Conservation (phyloP, 257 asterid genomes). For the Leptodermis oblonga region DNA sequence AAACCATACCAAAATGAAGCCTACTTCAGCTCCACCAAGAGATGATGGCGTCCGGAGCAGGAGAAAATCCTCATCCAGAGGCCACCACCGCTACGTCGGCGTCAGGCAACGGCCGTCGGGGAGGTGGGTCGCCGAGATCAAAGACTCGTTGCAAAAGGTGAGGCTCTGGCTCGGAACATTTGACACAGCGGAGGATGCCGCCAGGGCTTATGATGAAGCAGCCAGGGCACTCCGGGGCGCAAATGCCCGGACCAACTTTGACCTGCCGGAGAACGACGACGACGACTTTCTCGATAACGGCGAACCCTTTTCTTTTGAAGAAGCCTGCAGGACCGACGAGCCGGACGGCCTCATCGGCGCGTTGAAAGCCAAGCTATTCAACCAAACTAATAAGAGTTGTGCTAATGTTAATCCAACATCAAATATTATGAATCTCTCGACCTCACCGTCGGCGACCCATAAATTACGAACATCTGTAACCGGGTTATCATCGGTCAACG, state of each 20-base stretch:
- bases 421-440: no score
- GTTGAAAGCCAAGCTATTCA: slow-evolving; percentile 56
- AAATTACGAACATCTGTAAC: background rate
- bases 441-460: background rate
- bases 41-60: slow-evolving; percentile 32
- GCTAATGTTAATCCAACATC: background rate
- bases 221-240: slow-evolving; percentile 68
- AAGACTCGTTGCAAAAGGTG: slow-evolving; percentile 72
- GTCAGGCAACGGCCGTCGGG: slow-evolving; percentile 84
- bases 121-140: slow-evolving; percentile 92
- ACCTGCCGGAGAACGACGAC: slow-evolving; percentile 35
- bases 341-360: slow-evolving; percentile 64
- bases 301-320: slow-evolving; percentile 66
- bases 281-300: slow-evolving; percentile 16
- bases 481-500: background rate
- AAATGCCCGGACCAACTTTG: slow-evolving; percentile 69
- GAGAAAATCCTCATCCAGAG: slow-evolving; percentile 52
- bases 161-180: slow-evolving; percentile 83
- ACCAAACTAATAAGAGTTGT: slow-evolving; percentile 19
- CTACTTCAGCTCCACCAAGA: slow-evolving; percentile 16
- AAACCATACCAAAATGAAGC: slow-evolving; percentile 30
- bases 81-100: slow-evolving; percentile 72
- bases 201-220: slow-evolving; percentile 74
- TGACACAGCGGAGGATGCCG: slow-evolving; percentile 82
- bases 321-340: slow-evolving; percentile 62